A percentile compares a stretch with the other conserved stretches of the same genome.
These are phyloP conservation scores for Scopulariopsis brevicaulis DNA, from an alignment of 2,329 filamentous ascomycete genomes.

Conservation along the genomic window DNA sequence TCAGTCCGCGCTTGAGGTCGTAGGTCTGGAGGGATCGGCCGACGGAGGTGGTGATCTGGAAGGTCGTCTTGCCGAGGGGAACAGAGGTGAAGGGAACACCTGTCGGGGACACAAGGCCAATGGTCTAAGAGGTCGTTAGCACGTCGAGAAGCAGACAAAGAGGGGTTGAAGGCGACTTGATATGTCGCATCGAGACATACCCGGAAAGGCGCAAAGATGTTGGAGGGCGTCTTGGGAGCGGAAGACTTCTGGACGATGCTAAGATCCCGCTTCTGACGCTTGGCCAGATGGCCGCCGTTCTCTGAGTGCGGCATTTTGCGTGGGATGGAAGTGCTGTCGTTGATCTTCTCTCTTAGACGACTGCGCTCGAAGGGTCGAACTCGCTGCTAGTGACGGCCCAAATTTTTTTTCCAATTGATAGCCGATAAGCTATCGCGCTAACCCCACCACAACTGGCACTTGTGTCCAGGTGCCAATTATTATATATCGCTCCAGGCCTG, in stretches of 20 bases:
- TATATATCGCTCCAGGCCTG: not conserved
- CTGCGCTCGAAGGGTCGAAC: not conserved
- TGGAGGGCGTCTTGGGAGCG: slow-evolving; percentile 43
- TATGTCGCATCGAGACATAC: slow-evolving; percentile 40
- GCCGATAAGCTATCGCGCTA: not conserved
- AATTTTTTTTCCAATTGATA: not conserved
- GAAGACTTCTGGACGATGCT: slow-evolving; percentile 19
- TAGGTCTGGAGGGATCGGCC: slow-evolving; percentile 90
- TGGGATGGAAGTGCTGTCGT: not conserved
- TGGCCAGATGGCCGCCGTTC: slow-evolving; percentile 52
- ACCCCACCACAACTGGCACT: not conserved
- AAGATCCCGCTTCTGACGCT: slow-evolving; percentile 60
- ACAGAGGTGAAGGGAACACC: slow-evolving; percentile 80
- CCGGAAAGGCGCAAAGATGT: slow-evolving; percentile 87
- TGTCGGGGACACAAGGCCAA: slow-evolving; percentile 88
- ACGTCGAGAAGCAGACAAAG: not conserved
- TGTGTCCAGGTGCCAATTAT: not conserved
- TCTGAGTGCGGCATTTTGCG: slow-evolving; percentile 43
- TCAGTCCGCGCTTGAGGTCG: slow-evolving; percentile 79
- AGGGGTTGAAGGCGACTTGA: not conserved
- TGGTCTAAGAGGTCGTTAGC: slow-evolving; percentile 45
- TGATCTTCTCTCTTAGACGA: not conserved
- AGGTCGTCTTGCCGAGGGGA: slow-evolving; percentile 85
- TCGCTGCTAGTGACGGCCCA: not conserved
- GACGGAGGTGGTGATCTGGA: slow-evolving; percentile 93